Conservation (phyloP, 139 green algal genomes). For the Yamagishiella unicocca region DNA sequence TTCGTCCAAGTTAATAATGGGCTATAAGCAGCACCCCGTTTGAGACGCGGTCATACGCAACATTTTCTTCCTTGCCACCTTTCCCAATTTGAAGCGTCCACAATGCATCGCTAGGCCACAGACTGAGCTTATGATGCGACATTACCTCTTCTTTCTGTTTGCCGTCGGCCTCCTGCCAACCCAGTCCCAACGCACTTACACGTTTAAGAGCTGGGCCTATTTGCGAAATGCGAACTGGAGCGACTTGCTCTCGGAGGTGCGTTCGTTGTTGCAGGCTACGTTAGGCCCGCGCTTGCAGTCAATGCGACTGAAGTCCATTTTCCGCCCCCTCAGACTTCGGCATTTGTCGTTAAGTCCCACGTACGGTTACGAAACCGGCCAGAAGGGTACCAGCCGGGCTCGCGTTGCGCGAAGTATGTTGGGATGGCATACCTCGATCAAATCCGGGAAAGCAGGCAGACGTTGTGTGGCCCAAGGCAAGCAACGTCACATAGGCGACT, state of each 20-base stretch:
- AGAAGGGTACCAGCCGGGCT: neutral
- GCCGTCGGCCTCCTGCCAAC: neutral
- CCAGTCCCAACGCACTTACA: neutral
- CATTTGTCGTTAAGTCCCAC: neutral
- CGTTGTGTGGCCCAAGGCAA: neutral
- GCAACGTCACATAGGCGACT: neutral
- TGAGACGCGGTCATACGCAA: no score
- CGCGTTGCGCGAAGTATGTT: conserved; percentile 16
- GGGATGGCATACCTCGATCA: conserved; percentile 20
- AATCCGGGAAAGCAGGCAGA: neutral
- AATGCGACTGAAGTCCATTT: no score
- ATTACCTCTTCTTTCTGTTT: neutral
- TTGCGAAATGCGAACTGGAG: conserved; percentile 27
- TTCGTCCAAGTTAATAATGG: no score
- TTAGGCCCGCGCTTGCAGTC: no score
- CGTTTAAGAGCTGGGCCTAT: conserved; percentile 3
- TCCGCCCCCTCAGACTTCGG: conserved; percentile 10
- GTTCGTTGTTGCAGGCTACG: no score
- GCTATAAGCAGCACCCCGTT: no score
- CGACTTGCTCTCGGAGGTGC: neutral
- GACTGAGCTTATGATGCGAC: conserved; percentile 30
- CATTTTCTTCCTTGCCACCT: no score
- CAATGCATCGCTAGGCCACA: no score
- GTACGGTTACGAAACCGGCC: neutral
- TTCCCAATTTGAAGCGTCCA: no score